Evolutionary conservation across 495 filamentous ascomycete species (phyloP), one percentile per base, ranked within the genome.

Genomic region (Penicillium maclennaniae): DNA sequence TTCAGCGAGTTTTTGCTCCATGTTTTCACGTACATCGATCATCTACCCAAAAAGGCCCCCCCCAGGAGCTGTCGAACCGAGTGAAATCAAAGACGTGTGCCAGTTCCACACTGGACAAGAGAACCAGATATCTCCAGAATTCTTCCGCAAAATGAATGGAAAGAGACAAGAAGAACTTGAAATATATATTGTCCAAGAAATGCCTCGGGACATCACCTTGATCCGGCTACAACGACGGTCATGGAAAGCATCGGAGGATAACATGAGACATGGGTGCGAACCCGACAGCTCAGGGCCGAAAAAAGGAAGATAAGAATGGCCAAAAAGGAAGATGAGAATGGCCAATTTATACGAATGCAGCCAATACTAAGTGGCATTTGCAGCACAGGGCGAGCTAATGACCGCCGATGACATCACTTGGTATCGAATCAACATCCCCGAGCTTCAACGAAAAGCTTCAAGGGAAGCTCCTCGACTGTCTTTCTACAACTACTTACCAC

Each of bases 391-490:
- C 14, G 23, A 26, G 6, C 9, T 6, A 26, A 21, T 44, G 42
- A 44, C 42, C 42, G 19, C 42, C 42, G 12, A 44, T 44, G 42
- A 44, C 47, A 49, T 49, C 47, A 49, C 21, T 10, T 36, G 37
- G 47, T 28, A 48, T 49, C 47, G 41, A 26, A 49, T 49, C 47
- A 25, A 41, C 37, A 28, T 27, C 20, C 36, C 38, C 46, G 23
- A 37, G 34, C 34, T 37, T 37, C 34, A 10, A 10, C 34, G n/a
- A 7, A 16, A 14, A 20, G 19, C 38, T 40, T 21, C 21, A 39
- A 23, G 20, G 20, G 19, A 39, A 39, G 23, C 34, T 49, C 20
- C 47, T 40, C 16, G n/a, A n/a, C 46, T 26, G 10, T n/a, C 36
- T 10, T 10, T 40, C 36, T 17, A 16, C n/a, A 48, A 37, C 34